Evolutionary conservation across 176 grass and related monocot genomes (phyloP).

Genomic region (Leersia perrieri): DNA sequence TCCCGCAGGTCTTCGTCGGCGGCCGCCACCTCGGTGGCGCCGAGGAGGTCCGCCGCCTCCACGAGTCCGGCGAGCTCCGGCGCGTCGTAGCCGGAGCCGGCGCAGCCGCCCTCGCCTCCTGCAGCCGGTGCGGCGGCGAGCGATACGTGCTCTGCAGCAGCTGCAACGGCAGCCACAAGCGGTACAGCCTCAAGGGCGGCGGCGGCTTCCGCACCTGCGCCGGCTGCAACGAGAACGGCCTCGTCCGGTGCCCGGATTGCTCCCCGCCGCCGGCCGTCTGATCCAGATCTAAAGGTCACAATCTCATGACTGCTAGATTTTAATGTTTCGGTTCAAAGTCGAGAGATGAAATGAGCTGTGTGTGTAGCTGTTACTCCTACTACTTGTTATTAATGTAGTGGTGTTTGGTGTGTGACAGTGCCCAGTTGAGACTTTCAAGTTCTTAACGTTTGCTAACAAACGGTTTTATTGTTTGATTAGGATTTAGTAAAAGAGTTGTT

Average conservation of each 20-base stretch:
- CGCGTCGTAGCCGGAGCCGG: conserved; percentile 39
- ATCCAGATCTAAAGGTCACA: conserved; percentile 40
- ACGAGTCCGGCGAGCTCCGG: conserved; percentile 70
- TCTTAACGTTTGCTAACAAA: conserved; percentile 23
- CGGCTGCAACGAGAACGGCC: conserved; percentile 94
- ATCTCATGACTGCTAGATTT: conserved; percentile 28
- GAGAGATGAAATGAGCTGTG: conserved; percentile 19
- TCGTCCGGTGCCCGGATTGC: conserved; percentile 86
- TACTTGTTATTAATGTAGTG: conserved; percentile 34
- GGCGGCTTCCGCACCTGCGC: conserved; percentile 60
- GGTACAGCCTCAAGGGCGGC: conserved; percentile 63
- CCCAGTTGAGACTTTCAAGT: conserved; percentile 21
- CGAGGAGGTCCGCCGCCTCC: conserved; percentile 60
- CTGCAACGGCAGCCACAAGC: conserved; percentile 74
- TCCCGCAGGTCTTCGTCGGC: conserved; percentile 73
- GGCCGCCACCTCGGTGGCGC: conserved; percentile 62
- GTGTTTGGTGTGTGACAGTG: conserved; percentile 25
- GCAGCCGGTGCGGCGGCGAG: conserved; percentile 56
- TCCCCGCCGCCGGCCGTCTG: conserved; percentile 50
- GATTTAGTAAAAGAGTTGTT: conserved; percentile 15
- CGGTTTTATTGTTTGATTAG: conserved; percentile 3
- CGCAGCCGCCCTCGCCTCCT: conserved; percentile 13
- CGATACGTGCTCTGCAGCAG: conserved; percentile 63
- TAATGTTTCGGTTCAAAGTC: conserved; percentile 10
- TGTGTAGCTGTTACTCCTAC: conserved; percentile 30